These are phyloP conservation scores for Rubia peregrina DNA, from an alignment of 305 asterid species.

Conservation along the genomic window DNA sequence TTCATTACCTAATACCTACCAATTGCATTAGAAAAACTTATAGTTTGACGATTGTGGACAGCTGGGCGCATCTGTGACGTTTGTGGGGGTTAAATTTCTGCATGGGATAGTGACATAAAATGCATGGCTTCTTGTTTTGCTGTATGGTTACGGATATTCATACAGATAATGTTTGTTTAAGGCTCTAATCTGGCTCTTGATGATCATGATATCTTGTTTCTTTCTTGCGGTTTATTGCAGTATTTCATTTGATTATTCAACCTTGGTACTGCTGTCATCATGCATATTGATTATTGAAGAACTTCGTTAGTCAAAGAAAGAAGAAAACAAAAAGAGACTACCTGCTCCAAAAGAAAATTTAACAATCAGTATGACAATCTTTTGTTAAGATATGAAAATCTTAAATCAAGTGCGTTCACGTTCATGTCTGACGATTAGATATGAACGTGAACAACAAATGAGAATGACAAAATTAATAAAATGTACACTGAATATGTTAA, in stretches of 20 bases:
- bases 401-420: neutral
- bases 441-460: neutral
- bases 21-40: neutral
- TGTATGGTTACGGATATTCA: neutral
- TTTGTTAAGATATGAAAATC: neutral
- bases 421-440: neutral
- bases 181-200: neutral
- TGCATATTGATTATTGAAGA: neutral
- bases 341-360: neutral
- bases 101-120: conserved; percentile 3
- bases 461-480: too few species aligned
- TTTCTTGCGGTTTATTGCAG: neutral
- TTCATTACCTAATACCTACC: conserved; percentile 12
- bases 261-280: neutral
- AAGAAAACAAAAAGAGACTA: neutral
- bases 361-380: neutral
- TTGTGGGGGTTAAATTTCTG: conserved; percentile 1
- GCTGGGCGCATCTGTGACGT: conserved; percentile 6
- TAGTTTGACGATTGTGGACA: neutral
- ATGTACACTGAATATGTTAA: too few species aligned
- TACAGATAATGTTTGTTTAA: neutral
- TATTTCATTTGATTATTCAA: neutral
- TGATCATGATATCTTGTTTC: neutral
- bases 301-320: neutral
- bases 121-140: neutral